These are phyloP conservation scores for Monosporozyma solicola DNA, from an alignment of 805 yeast species.

Conservation along the genomic window DNA sequence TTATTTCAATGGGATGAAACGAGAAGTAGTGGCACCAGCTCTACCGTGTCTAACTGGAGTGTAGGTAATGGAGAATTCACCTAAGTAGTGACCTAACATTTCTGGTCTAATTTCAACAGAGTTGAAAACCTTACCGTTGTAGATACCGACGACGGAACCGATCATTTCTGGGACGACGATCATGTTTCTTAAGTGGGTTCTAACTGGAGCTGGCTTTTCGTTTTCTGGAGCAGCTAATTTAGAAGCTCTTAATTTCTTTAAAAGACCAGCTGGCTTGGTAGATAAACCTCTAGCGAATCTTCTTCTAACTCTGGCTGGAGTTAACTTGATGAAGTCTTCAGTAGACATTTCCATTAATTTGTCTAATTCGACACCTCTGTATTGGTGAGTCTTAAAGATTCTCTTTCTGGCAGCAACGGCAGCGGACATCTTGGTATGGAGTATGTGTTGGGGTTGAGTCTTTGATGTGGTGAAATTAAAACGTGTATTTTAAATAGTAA, in stretches of 20 bases:
- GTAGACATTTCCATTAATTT: conserved; percentile 88
- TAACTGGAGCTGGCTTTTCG: conserved; percentile 96
- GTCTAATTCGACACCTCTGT: conserved; percentile 97
- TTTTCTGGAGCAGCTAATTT: conserved; percentile 80
- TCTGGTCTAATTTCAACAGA: conserved; percentile 97
- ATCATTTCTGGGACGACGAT: conserved; percentile 98
- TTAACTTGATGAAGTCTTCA: conserved; percentile 94
- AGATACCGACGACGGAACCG: conserved; percentile 96
- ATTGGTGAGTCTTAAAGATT: conserved; percentile 92
- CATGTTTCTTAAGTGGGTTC: conserved; percentile 99
- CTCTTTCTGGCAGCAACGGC: conserved; percentile 51
- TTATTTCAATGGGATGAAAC: conserved; percentile 68
- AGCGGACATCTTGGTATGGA: conserved; percentile 13
- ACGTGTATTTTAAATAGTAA: neutral
- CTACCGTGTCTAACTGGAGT: conserved; percentile 99
- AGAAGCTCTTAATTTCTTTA: conserved; percentile 96
- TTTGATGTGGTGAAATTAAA: neutral
- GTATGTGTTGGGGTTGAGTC: neutral
- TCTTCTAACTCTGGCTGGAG: conserved; percentile 99
- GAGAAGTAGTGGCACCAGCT: conserved; percentile 75
- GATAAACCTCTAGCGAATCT: conserved; percentile 97
- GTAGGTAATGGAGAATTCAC: conserved; percentile 99
- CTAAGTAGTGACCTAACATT: conserved; percentile 99
- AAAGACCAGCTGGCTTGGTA: conserved; percentile 89
- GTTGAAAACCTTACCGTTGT: conserved; percentile 99